These are phyloP conservation scores for Zygnema cylindricum DNA, from an alignment of 139 green algal genomes.

Conservation along the genomic window DNA sequence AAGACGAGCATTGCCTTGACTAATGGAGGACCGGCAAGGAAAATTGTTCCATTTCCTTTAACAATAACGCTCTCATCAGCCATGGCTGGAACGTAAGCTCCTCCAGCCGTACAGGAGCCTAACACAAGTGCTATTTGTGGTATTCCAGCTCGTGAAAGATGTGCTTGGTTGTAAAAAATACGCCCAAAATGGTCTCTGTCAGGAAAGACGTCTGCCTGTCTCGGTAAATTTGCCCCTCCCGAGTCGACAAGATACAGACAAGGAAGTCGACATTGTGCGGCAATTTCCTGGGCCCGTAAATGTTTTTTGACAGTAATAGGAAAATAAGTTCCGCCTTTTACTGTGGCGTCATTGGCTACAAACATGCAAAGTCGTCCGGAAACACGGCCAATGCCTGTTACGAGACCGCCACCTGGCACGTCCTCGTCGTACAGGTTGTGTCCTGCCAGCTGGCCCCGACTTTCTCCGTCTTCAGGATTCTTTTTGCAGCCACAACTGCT, in stretches of 20 bases:
- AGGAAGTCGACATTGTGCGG: constrained; percentile 81
- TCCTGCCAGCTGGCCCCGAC: constrained; percentile 68
- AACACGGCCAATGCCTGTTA: constrained; percentile 88
- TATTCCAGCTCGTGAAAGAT: constrained; percentile 84
- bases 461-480: not conserved
- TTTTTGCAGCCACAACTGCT: too few relatives aligned
- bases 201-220: constrained; percentile 89
- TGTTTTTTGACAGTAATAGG: constrained; percentile 93
- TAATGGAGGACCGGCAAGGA: constrained; percentile 74
- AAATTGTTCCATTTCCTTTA: constrained; percentile 79
- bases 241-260: constrained; percentile 93
- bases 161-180: constrained; percentile 85
- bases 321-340: constrained; percentile 94
- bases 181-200: constrained; percentile 92
- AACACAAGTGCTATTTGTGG: constrained; percentile 90
- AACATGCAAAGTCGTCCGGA: constrained; percentile 80
- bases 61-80: constrained; percentile 64
- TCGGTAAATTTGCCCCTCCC: constrained; percentile 86
- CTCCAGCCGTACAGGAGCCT: constrained; percentile 90
- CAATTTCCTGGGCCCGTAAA: constrained; percentile 89
- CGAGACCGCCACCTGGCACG: constrained; percentile 83
- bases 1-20: constrained; percentile 60
- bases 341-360: constrained; percentile 91
- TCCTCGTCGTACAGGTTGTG: constrained; percentile 76
- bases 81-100: constrained; percentile 80